These are phyloP conservation scores for Aspergillus fumigatus DNA, from an alignment of 2,329 filamentous ascomycete genomes.

Conservation along the genomic window DNA sequence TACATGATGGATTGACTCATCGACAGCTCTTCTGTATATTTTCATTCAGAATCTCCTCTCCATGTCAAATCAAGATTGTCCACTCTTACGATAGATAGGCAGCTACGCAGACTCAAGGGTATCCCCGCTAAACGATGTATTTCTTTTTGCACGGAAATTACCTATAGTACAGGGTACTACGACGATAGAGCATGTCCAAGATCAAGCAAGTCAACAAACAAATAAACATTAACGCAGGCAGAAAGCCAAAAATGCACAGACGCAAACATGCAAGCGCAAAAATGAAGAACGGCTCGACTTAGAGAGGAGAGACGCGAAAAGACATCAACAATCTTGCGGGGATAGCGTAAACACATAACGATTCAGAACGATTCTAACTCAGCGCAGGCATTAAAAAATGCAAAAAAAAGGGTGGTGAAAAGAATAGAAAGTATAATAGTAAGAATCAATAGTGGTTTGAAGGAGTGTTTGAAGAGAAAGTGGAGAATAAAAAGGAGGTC, in stretches of 20 bases:
- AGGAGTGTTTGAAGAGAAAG: slow-evolving; percentile 14
- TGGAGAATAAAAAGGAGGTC: slow-evolving; percentile 10
- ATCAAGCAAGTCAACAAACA: slow-evolving; percentile 11
- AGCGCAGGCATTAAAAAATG: slow-evolving; percentile 16
- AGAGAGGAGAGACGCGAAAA: slow-evolving; percentile 18
- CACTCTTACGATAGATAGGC: no score
- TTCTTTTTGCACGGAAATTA: slow-evolving; percentile 31
- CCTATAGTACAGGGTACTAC: slow-evolving; percentile 37
- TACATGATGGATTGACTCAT: background rate
- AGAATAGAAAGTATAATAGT: slow-evolving; percentile 14
- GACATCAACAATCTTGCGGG: slow-evolving; percentile 12
- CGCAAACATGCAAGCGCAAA: background rate
- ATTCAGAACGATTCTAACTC: slow-evolving; percentile 26
- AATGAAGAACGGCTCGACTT: background rate
- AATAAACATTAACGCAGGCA: slow-evolving; percentile 7
- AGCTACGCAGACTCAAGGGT: background rate
- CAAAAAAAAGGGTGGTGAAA: slow-evolving; percentile 6
- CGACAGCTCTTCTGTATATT: background rate
- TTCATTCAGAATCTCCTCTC: background rate
- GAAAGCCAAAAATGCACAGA: slow-evolving; percentile 3
- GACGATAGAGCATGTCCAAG: slow-evolving; percentile 26
- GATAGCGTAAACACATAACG: slow-evolving; percentile 25
- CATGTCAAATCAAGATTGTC: no score
- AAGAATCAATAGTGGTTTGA: slow-evolving; percentile 8
- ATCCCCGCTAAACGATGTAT: slow-evolving; percentile 26